Evolutionary conservation across 805 yeast genomes (phyloP).

Genomic region (Zygosaccharomyces gambellarensis): DNA sequence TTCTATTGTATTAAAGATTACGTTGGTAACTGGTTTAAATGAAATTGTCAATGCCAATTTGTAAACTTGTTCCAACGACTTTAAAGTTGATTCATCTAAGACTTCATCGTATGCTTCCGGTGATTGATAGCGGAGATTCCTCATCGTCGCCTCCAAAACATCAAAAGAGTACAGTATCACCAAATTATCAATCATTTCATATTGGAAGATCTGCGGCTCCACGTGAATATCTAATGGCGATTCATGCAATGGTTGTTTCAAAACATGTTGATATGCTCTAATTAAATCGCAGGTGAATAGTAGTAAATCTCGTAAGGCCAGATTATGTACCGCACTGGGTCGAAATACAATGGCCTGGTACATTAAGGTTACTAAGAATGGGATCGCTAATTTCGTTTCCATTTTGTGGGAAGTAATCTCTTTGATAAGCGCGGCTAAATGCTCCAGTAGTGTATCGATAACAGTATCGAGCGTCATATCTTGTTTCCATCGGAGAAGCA

Average conservation of each 20-base stretch:
- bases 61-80: constrained; percentile 32
- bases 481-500: constrained; percentile 18
- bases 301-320: constrained; percentile 34
- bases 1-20: constrained; percentile 50
- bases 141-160: constrained; percentile 45
- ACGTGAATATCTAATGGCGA: constrained; percentile 23
- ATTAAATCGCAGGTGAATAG: constrained; percentile 28
- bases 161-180: constrained; percentile 51
- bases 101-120: constrained; percentile 14
- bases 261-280: constrained; percentile 22
- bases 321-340: constrained; percentile 52
- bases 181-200: constrained; percentile 47
- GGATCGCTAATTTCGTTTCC: constrained; percentile 39
- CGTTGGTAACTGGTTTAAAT: constrained; percentile 48
- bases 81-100: constrained; percentile 19
- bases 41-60: constrained; percentile 41
- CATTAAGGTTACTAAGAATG: constrained; percentile 55
- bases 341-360: constrained; percentile 54
- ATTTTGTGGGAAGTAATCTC: constrained; percentile 22
- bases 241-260: constrained; percentile 24
- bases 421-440: constrained; percentile 27
- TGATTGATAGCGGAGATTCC: constrained; percentile 23
- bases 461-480: constrained; percentile 22
- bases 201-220: constrained; percentile 39
- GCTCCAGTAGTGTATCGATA: constrained; percentile 25